Base-by-base conservation (phyloP, 164 flowering plant species). In the Magnolia sinica region DNA sequence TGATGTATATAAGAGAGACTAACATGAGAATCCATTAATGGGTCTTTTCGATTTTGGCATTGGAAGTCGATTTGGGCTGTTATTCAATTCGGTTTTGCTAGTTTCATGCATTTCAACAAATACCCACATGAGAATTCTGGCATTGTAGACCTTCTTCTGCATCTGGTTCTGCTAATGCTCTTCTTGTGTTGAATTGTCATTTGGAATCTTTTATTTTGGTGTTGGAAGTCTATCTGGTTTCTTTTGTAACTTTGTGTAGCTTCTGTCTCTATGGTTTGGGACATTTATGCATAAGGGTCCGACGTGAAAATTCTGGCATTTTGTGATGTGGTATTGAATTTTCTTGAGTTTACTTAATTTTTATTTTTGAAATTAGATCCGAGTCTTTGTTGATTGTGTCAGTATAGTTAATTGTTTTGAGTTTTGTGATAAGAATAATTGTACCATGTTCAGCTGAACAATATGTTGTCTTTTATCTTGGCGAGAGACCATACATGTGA, bases 81-180 rank as follows among this genome's bases (percentile, higher is more conserved):
- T 37, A 4, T 37, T 37, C 45, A 37, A 37, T 37, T 37, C 45
- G 45, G 45, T 37, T 37, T 37, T 2, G 0, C 45, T 37, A 37
- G 45, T 37, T 37, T 37, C 45, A 37, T 37, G 45, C 45, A 37
- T 37, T 37, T 37, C 45, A 5, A 37, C 45, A 37, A 37, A 37
- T 37, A 95, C 73, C 98, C 98, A 66, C 86, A 86, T 22, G 91
- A 95, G 49, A 70, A 81, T 58, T 93, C 95, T 7, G 96, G 89
- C 87, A 88, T 88, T 80, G 97, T 95, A 85, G 75, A 89, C n/a
- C 14, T 75, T 16, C 64, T 49, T 16, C 64, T 49, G 45, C 52
- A 18, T 7, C 68, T 29, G 45, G 45, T 37, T 37, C 45, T 68
- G 50, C 29, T 27, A 3, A 24, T 68, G 2, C 9, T 68, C 31